Evolutionary conservation across 2,329 filamentous ascomycete species (phyloP).

Genomic region (Cadophora sp.): DNA sequence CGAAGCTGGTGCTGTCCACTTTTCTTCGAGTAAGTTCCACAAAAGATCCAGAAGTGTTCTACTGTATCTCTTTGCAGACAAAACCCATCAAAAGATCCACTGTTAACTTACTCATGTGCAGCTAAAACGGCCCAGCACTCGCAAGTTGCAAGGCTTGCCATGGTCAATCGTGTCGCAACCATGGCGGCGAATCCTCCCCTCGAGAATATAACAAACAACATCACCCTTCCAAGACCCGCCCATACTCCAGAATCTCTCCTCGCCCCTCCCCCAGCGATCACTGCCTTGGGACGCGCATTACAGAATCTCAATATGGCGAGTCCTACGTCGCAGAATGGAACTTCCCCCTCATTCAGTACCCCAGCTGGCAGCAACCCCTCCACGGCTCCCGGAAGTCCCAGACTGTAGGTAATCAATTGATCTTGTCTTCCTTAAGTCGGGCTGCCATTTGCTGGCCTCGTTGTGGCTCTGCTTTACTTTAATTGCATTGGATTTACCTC

Average conservation of each 20-base stretch:
- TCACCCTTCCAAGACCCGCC: conserved; percentile 19
- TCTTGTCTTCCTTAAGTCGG: background rate
- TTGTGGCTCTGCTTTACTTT: background rate
- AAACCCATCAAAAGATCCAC: conserved; percentile 10
- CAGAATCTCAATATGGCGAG: conserved; percentile 21
- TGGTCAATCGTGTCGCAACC: conserved; percentile 21
- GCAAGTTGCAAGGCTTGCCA: conserved; percentile 23
- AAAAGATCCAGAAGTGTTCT: conserved; percentile 14
- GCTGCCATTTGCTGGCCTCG: background rate
- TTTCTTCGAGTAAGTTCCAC: conserved; percentile 12
- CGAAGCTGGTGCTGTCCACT: conserved; percentile 2
- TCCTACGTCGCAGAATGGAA: conserved; percentile 14
- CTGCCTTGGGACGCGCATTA: conserved; percentile 26
- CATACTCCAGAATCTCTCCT: conserved; percentile 7
- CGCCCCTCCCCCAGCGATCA: conserved; percentile 11
- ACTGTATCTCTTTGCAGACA: conserved; percentile 11
- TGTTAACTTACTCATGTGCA: conserved; percentile 13
- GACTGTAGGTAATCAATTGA: conserved; percentile 39
- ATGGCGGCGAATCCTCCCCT: conserved; percentile 14
- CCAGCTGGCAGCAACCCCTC: conserved; percentile 35
- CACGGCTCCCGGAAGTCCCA: conserved; percentile 42
- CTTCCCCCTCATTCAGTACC: conserved; percentile 5
- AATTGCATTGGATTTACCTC: background rate
- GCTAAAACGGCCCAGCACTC: conserved; percentile 26
- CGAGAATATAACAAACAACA: conserved; percentile 20